These are phyloP conservation scores for Liquidambar formosana DNA, from an alignment of 164 flowering plant species.

Conservation along the genomic window DNA sequence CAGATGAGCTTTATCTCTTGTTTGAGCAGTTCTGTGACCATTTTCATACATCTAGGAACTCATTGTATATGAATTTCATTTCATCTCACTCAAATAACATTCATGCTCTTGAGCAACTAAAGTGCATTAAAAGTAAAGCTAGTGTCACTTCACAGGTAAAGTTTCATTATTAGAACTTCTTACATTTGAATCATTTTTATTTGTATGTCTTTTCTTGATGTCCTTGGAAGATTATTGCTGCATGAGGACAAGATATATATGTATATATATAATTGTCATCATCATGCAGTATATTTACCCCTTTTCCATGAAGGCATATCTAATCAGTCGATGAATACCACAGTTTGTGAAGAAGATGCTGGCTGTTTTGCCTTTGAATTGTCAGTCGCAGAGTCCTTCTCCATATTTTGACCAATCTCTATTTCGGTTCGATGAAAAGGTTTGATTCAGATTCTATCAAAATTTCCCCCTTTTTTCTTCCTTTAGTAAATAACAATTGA, in stretches of 20 bases:
- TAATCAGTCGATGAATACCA: conserved; percentile 18
- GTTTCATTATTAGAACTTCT: not conserved
- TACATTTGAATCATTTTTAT: not conserved
- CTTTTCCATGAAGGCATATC: not conserved
- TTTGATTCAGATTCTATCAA: conserved; percentile 18
- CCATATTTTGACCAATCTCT: conserved; percentile 97
- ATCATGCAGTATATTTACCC: not conserved
- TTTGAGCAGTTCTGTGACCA: conserved; percentile 87
- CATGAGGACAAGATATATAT: not conserved
- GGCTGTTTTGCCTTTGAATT: conserved; percentile 73
- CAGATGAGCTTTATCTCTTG: conserved; percentile 81
- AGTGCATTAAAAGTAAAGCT: conserved; percentile 59
- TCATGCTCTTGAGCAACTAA: conserved; percentile 80
- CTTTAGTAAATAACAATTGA: not conserved
- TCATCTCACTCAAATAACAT: conserved; percentile 93
- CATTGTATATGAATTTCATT: conserved; percentile 67
- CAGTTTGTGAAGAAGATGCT: conserved; percentile 97
- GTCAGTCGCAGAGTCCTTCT: conserved; percentile 94
- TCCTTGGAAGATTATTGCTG: not conserved
- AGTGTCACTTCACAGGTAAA: conserved; percentile 67
- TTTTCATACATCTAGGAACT: conserved; percentile 63
- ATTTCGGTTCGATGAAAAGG: conserved; percentile 97
- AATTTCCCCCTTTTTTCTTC: not conserved
- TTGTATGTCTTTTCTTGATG: not conserved
- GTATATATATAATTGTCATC: not conserved